phyloP scores from a whole-genome alignment of 108 stramenopile species.

The Cyclotella sp. region DNA sequence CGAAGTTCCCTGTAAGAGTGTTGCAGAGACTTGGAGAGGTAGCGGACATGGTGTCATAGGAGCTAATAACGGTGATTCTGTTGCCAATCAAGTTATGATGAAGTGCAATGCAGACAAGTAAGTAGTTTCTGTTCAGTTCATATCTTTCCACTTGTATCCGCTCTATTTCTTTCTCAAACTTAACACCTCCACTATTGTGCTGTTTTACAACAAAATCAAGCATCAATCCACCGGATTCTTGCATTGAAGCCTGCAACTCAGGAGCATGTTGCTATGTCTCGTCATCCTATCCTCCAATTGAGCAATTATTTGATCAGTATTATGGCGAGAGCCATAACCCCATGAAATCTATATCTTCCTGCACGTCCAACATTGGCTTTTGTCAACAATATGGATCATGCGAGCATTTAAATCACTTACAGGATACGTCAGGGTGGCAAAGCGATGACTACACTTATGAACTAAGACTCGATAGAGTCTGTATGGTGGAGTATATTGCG shows the following conservation, averaged over 20 bases:
- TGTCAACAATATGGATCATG: slow-evolving; percentile 50
- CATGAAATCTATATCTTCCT: slow-evolving; percentile 1
- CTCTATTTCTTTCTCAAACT: background rate
- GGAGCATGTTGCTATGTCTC: slow-evolving; percentile 43
- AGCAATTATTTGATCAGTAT: slow-evolving; percentile 31
- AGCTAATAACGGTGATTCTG: background rate
- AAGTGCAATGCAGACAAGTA: slow-evolving; percentile 35
- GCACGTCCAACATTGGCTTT: slow-evolving; percentile 36
- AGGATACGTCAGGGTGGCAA: slow-evolving; percentile 36
- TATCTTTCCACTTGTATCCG: background rate
- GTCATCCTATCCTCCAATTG: slow-evolving; percentile 27
- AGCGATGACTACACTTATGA: slow-evolving; percentile 23
- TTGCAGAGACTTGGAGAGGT: slow-evolving; percentile 44
- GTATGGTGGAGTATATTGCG: slow-evolving; percentile 41
- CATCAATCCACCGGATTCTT: slow-evolving; percentile 29
- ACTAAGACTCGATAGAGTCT: slow-evolving; percentile 23
- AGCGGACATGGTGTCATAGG: slow-evolving; percentile 32
- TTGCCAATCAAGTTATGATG: slow-evolving; percentile 35
- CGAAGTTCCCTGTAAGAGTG: slow-evolving; percentile 27
- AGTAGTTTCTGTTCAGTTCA: background rate
- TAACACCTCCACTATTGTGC: no score
- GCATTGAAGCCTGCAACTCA: slow-evolving; percentile 34
- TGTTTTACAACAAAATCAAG: background rate
- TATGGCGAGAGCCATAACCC: slow-evolving; percentile 17
- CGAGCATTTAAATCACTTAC: slow-evolving; percentile 38